These are phyloP conservation scores for Aeminium ludgeri DNA, from an alignment of 495 filamentous ascomycete species.

Conservation along the genomic window DNA sequence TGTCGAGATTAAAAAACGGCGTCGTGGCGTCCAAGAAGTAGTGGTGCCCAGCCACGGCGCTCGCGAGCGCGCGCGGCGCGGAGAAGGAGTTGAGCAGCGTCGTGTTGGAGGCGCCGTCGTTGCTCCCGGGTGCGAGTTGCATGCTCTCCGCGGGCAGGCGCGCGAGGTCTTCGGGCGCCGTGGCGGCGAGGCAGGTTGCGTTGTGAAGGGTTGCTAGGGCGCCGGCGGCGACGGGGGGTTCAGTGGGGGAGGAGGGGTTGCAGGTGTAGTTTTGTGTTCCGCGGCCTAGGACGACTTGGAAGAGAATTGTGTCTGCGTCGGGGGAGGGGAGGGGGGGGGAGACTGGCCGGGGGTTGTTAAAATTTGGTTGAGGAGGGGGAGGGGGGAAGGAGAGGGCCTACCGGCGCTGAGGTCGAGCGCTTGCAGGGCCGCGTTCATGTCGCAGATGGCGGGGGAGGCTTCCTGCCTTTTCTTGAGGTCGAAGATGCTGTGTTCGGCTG, in stretches of 20 bases:
- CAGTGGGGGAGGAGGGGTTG: conserved; percentile 35
- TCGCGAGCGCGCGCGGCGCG: conserved; percentile 12
- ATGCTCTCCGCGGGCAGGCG: conserved; percentile 35
- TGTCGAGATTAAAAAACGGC: conserved; percentile 66
- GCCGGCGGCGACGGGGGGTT: conserved; percentile 44
- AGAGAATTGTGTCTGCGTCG: conserved; percentile 38
- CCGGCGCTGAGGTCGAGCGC: too few relatives aligned
- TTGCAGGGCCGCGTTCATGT: too few relatives aligned
- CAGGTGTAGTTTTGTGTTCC: conserved; percentile 93
- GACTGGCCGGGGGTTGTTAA: too few relatives aligned
- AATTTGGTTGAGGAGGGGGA: too few relatives aligned
- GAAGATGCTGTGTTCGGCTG: too few relatives aligned
- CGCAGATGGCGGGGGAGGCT: too few relatives aligned
- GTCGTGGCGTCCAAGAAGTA: conserved; percentile 50
- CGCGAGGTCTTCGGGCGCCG: conserved; percentile 47
- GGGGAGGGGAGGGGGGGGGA: conserved; percentile 34
- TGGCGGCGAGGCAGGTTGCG: conserved; percentile 57
- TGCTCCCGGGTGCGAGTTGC: conserved; percentile 31
- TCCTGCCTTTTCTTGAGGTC: too few relatives aligned
- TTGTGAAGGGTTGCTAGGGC: conserved; percentile 81
- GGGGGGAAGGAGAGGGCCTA: too few relatives aligned
- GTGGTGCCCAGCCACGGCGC: conserved; percentile 58
- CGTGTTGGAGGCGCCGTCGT: conserved; percentile 24
- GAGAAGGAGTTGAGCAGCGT: conserved; percentile 14
- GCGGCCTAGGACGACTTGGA: conserved; percentile 70